Base-by-base conservation (phyloP, 768 basidiomycete species). In the Lentinula detonsa region DNA sequence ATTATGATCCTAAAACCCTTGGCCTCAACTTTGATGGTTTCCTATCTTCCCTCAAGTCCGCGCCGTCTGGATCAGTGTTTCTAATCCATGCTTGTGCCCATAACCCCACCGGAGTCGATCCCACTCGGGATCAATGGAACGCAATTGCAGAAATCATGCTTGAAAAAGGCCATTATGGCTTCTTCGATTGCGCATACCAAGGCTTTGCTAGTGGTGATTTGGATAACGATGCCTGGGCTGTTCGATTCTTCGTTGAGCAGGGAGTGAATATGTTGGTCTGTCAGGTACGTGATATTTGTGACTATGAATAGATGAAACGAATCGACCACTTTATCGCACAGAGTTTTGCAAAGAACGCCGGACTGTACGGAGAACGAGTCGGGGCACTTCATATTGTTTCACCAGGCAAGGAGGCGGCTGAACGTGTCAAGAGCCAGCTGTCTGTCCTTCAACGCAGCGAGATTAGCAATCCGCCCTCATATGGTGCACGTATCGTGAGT, bases 291-390 rank as follows among this genome's bases (percentile, higher is more conserved):
- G 9, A 9, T 18, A 16, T 16, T 23, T 21, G 40, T 39, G 28
- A 33, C 56, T 16, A 43, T 45, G 42, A 33, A 33, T 35, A 48
- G 28, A 33, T 40, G 31, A 42, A 57, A 46, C 28, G 5, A 21
- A 16, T 31, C 28, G 28, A 43, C 9, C 54, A 42, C 11, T 2
- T n/a, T 57, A 9, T 10, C 0, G 5, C 57, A 60, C 76, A 98
- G 90, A 95, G 92, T 72, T 99, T 97, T 75, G 96, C 97, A 34
- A 95, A 96, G 81, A 96, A 96, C 70, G 94, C 94, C 31, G 96
- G 95, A 18, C 71, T 98, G 71, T 98, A 98, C 71, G 90, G 93
- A 23, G 94, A 98, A 75, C 92, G 95, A 10, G 84, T 96, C 48
- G 95, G 95, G 18, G 94, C 94, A n/a, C 77, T 98, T 63, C 95